Conservation (phyloP, 2,329 filamentous ascomycete genomes). For the Pestalotiopsis sp. region DNA sequence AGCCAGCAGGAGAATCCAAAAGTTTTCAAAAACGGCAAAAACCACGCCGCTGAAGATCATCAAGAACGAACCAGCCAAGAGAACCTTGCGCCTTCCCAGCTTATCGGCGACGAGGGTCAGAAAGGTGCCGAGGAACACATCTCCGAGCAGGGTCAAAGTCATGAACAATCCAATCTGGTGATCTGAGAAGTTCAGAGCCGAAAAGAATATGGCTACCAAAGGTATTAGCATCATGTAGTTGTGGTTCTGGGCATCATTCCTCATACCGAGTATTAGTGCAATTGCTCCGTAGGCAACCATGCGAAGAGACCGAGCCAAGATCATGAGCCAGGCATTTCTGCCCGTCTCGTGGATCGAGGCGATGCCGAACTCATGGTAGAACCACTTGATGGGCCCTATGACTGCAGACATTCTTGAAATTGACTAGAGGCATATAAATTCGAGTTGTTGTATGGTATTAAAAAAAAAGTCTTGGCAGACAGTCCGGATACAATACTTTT, state of each 20-base stretch:
- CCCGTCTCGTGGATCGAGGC: constrained; percentile 48
- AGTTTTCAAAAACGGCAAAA: constrained; percentile 58
- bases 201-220: constrained; percentile 54
- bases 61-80: constrained; percentile 53
- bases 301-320: constrained; percentile 52
- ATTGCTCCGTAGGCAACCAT: constrained; percentile 67
- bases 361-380: constrained; percentile 51
- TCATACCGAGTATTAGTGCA: constrained; percentile 56
- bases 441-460: neutral
- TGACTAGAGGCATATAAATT: neutral
- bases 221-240: neutral
- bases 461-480: neutral
- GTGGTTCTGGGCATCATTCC: neutral
- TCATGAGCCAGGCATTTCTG: constrained; percentile 55
- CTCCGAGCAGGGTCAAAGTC: constrained; percentile 63
- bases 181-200: constrained; percentile 57
- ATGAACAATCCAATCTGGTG: constrained; percentile 65
- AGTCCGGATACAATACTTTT: neutral
- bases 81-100: constrained; percentile 57
- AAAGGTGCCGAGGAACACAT: constrained; percentile 60
- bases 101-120: constrained; percentile 62
- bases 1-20: constrained; percentile 60
- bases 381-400: constrained; percentile 27
- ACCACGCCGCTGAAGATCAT: constrained; percentile 59
- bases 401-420: constrained; percentile 23